These are phyloP conservation scores for Nigrospora oryzae DNA, from an alignment of 2,329 filamentous ascomycete genomes.

Conservation along the genomic window DNA sequence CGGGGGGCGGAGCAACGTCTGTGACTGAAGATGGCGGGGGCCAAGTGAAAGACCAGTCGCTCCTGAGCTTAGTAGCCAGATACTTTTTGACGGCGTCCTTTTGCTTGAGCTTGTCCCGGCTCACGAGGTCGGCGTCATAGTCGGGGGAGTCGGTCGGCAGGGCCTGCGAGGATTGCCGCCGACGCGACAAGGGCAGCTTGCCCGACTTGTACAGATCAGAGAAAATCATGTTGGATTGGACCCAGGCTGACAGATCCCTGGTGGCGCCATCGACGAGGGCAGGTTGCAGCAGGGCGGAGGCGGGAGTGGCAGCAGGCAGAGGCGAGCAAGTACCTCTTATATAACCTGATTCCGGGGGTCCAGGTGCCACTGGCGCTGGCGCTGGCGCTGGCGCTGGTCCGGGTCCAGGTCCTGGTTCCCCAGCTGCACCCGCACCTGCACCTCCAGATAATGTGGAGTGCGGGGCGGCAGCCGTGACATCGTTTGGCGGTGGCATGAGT, in stretches of 20 bases:
- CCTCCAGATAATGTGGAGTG: constrained; percentile 5
- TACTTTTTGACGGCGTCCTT: constrained; percentile 54
- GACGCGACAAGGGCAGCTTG: constrained; percentile 42
- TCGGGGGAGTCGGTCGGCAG: constrained; percentile 24
- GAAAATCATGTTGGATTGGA: constrained; percentile 38
- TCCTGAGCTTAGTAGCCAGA: constrained; percentile 43
- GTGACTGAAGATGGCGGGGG: constrained; percentile 21
- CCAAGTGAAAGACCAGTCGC: constrained; percentile 55
- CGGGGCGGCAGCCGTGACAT: constrained; percentile 6
- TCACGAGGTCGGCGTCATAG: constrained; percentile 53
- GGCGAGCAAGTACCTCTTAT: neutral
- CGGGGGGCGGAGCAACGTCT: too few species aligned
- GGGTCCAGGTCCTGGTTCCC: constrained; percentile 3
- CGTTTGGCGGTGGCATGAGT: constrained; percentile 2
- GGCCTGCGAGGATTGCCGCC: constrained; percentile 30
- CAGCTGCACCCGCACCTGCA: neutral
- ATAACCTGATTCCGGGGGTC: neutral
- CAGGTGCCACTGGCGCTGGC: too few species aligned
- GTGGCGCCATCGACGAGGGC: neutral
- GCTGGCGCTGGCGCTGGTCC: neutral
- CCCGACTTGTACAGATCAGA: constrained; percentile 51
- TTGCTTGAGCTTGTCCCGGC: constrained; percentile 52
- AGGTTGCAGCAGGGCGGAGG: neutral
- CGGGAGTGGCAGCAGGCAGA: neutral
- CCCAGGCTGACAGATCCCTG: neutral